phyloP scores from a whole-genome alignment of 495 filamentous ascomycete genomes.

The Aspergillus ellipticus region DNA sequence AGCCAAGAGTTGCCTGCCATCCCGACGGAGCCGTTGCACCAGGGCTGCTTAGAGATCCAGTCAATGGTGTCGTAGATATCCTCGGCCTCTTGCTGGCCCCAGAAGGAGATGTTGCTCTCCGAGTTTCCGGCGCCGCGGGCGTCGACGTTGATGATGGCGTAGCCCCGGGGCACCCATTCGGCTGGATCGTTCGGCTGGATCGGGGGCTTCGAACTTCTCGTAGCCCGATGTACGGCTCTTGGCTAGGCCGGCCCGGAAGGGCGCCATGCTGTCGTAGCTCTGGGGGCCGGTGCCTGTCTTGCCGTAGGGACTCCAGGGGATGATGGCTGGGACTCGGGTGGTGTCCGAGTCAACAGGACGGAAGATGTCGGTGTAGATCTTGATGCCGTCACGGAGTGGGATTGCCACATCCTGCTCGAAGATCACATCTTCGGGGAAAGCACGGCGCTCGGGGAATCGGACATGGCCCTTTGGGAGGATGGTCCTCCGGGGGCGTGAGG shows the following conservation, averaged over 20 bases:
- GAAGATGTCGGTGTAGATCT: constrained; percentile 28
- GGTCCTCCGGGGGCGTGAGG: background rate
- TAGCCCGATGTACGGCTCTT: constrained; percentile 13
- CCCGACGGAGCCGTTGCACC: constrained; percentile 22
- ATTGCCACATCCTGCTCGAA: constrained; percentile 13
- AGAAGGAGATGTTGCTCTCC: constrained; percentile 27
- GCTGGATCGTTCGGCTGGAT: too few relatives aligned
- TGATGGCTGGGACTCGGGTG: constrained; percentile 27
- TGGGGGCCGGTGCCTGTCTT: constrained; percentile 22
- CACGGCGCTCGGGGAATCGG: background rate
- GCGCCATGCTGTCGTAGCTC: constrained; percentile 14
- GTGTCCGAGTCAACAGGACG: constrained; percentile 13
- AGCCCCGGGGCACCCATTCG: constrained; percentile 36
- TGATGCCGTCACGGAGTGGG: constrained; percentile 15
- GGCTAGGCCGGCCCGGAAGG: constrained; percentile 17
- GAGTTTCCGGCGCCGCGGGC: constrained; percentile 31
- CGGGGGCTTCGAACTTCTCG: constrained; percentile 41
- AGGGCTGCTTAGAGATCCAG: constrained; percentile 12
- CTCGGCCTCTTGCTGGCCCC: constrained; percentile 16
- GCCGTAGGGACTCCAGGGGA: constrained; percentile 33
- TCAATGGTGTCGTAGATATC: constrained; percentile 20
- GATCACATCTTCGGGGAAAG: constrained; percentile 8
- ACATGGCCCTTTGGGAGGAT: constrained; percentile 13
- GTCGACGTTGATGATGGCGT: constrained; percentile 39
- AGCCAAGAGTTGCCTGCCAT: constrained; percentile 25